A percentile compares a stretch with the other conserved stretches of the same genome.
These are phyloP conservation scores for Skeletonema grethae DNA, from an alignment of 108 stramenopile species.

Conservation along the genomic window DNA sequence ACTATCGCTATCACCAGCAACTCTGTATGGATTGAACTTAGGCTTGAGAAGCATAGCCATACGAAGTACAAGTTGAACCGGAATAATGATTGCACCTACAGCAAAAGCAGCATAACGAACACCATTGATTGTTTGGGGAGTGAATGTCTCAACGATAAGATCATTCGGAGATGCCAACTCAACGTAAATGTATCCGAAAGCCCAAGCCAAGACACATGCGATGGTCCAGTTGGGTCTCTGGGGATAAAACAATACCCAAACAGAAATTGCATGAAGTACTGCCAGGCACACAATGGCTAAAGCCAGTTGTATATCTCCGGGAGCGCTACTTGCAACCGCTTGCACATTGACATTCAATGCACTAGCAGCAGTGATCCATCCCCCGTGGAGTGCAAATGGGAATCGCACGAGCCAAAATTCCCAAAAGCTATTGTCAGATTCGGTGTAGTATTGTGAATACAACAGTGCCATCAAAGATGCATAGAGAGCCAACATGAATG, in stretches of 20 bases:
- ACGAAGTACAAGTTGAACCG: slow-evolving; percentile 21
- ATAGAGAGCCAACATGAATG: slow-evolving; percentile 67
- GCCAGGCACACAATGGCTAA: slow-evolving; percentile 60
- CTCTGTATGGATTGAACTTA: slow-evolving; percentile 38
- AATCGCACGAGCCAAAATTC: slow-evolving; percentile 76
- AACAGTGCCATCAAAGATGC: slow-evolving; percentile 39
- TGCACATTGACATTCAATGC: slow-evolving; percentile 77
- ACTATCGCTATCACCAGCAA: background rate
- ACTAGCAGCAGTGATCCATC: slow-evolving; percentile 86
- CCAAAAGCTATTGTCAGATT: slow-evolving; percentile 12
- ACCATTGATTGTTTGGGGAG: slow-evolving; percentile 22
- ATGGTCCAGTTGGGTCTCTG: slow-evolving; percentile 56
- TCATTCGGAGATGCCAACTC: slow-evolving; percentile 60
- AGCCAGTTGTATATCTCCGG: slow-evolving; percentile 48
- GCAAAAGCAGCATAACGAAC: slow-evolving; percentile 43
- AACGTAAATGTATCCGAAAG: slow-evolving; percentile 54
- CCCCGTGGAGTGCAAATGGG: slow-evolving; percentile 79
- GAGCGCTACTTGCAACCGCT: slow-evolving; percentile 44
- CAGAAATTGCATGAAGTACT: slow-evolving; percentile 54
- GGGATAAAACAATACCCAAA: slow-evolving; percentile 50
- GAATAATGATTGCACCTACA: slow-evolving; percentile 27
- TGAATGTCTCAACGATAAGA: slow-evolving; percentile 54
- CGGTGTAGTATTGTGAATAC: slow-evolving; percentile 39
- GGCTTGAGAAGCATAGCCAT: slow-evolving; percentile 20
- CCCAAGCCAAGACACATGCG: slow-evolving; percentile 72